Base-by-base conservation (phyloP, 352 stramenopile genomes). In the Phytopythium ostracodes region DNA sequence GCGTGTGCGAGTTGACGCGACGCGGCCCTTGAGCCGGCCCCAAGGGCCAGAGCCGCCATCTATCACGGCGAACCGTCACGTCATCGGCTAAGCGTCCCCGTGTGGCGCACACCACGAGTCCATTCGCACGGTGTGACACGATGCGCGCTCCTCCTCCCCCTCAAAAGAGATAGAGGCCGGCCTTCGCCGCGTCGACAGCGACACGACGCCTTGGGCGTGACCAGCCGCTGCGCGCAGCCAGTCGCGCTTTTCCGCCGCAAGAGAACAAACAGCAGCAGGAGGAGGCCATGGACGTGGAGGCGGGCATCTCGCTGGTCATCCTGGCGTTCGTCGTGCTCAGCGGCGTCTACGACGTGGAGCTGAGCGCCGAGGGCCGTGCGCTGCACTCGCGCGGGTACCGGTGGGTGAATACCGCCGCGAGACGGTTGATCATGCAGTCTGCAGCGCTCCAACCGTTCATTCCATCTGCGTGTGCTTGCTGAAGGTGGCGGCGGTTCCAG, bases 281-380 rank as follows among this genome's bases (percentile, higher is more conserved):
- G n/a, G 50, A 17, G 36, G 33, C 51, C 20, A 87, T 89, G 77
- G 62, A 68, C 46, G 58, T 83, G 17, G 68, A 82, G 57, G 65
- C 66, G 1, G 62, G 65, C 49, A 88, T 89, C 60, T 88, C 78
- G 63, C 50, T 79, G 43, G 61, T 84, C 51, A 85, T 89, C 53
- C 62, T 84, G 24, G 63, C 73, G 29, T 88, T 89, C 56, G 69
- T 91, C 27, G 64, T 72, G 60, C 69, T 72, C 42, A 73, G 79
- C 46, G 72, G 76, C n/a, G 60, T 76, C 24, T 89, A 87, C 63
- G 82, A 91, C 58, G 78, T 85, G 40, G 75, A 87, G 63, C 64
- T 90, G 59, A 90, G 72, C 62, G 70, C 67, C 40, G 69, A 85
- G 24, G 76, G 76, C 24, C 73, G 72, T 40, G 67, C 66, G 56